These are phyloP conservation scores for Spizellomyces punctatus DNA, from an alignment of 192 early-diverging fungal species.

Conservation along the genomic window DNA sequence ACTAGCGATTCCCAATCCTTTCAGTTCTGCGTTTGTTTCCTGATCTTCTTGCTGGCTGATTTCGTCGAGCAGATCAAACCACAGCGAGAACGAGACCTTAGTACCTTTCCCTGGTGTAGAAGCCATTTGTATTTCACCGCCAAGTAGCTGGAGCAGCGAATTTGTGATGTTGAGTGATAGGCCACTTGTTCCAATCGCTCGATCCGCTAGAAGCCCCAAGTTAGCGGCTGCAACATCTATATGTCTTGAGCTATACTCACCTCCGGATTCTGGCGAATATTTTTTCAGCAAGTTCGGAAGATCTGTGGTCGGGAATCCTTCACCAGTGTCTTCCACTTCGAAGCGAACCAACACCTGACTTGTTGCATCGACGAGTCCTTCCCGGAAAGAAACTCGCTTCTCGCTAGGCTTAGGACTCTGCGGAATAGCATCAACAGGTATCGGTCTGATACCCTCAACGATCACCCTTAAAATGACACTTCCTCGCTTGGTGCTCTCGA, in stretches of 20 bases:
- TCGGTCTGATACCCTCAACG: conserved; percentile 14
- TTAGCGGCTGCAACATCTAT: neutral
- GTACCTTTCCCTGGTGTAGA: conserved; percentile 14
- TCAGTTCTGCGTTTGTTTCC: conserved; percentile 11
- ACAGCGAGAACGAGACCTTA: conserved; percentile 20
- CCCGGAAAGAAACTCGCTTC: neutral
- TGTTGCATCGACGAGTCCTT: neutral
- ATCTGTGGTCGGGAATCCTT: conserved; percentile 8
- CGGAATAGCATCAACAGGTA: neutral
- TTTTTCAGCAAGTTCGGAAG: conserved; percentile 26
- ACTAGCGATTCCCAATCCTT: conserved; percentile 3
- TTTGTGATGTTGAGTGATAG: conserved; percentile 28
- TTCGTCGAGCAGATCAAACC: conserved; percentile 26
- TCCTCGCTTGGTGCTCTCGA: conserved; percentile 25
- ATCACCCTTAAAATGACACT: conserved; percentile 14
- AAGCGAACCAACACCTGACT: conserved; percentile 21
- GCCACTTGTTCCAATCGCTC: conserved; percentile 18
- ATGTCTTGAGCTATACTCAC: too few relatives aligned
- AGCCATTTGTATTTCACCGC: conserved; percentile 11
- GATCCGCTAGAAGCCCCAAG: conserved; percentile 9
- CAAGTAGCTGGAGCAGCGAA: conserved; percentile 30
- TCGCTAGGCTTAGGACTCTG: neutral
- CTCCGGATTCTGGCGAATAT: conserved; percentile 12
- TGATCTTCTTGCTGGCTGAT: neutral
- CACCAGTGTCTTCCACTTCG: conserved; percentile 32